Base-by-base conservation (phyloP, 495 filamentous ascomycete species). In the Lepidopterella palustris region DNA sequence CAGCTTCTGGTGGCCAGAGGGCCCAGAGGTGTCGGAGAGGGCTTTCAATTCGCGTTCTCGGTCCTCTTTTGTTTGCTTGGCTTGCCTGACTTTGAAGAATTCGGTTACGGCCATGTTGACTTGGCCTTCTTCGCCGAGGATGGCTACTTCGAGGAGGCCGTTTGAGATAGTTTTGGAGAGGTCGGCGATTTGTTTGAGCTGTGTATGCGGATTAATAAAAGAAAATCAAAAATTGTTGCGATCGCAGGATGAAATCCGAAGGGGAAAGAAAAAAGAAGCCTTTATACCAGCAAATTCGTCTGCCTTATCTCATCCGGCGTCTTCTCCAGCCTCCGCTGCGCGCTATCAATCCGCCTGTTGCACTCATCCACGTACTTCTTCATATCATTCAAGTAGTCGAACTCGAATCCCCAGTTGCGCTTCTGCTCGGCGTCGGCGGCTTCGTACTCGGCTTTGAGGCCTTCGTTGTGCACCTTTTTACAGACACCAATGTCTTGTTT, bases 251-350 rank as follows among this genome's bases (percentile, higher is more conserved):
- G n/a, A n/a, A n/a, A n/a, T n/a, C n/a, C n/a, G n/a, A n/a, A n/a
- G n/a, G n/a, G n/a, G n/a, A n/a, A n/a, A n/a, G n/a, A n/a, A n/a
- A n/a, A n/a, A n/a, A n/a, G n/a, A n/a, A n/a, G n/a, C n/a, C n/a
- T n/a, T n/a, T 75, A 45, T 74, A 85, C 80, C 59, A 97, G 75
- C 20, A 85, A 80, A 71, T 97, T 97, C n/a, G 93, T 97, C 79
- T 97, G 89, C 31, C 87, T 78, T 57, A 99, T 96, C 78, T 99
- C 93, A 72, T 99, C 95, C 45, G 91, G 90, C 0, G 95, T 97
- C 80, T 97, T 97, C 74, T 99, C 93, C 52, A 99, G 76, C 40
- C 92, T 79, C 20, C 90, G 81, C 77, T 97, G 92, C 25, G 92
- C 90, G 1, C 83, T 80, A 55, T 96, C 89, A 70, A 99, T 99